These are phyloP conservation scores for Peterozyma toletana DNA, from an alignment of 805 yeast species.

Conservation along the genomic window DNA sequence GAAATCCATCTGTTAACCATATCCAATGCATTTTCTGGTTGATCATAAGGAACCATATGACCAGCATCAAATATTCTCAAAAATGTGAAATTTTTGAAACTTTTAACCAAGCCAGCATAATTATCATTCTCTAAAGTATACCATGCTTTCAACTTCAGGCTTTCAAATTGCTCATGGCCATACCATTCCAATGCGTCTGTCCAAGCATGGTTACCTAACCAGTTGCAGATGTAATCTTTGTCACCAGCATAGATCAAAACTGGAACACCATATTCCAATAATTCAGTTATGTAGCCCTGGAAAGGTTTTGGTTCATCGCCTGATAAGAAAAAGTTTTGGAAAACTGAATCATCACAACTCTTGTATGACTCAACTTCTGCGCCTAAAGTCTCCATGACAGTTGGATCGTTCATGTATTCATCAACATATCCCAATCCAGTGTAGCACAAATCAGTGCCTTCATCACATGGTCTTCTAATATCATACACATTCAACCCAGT, in stretches of 20 bases:
- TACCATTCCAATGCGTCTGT: conserved; percentile 67
- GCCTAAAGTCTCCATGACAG: conserved; percentile 77
- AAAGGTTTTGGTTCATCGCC: conserved; percentile 94
- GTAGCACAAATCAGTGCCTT: conserved; percentile 64
- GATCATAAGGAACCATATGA: conserved; percentile 93
- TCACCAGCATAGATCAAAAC: conserved; percentile 92
- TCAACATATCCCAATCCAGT: conserved; percentile 70
- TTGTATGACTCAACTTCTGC: conserved; percentile 78
- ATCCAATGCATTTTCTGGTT: conserved; percentile 68
- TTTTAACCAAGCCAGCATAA: conserved; percentile 30
- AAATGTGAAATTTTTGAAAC: conserved; percentile 64
- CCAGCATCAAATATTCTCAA: conserved; percentile 86
- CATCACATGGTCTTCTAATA: conserved; percentile 71
- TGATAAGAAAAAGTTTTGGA: conserved; percentile 71
- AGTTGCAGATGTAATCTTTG: conserved; percentile 92
- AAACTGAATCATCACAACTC: conserved; percentile 73
- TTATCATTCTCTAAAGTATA: conserved; percentile 19
- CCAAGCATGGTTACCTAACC: conserved; percentile 94
- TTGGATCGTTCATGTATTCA: conserved; percentile 67
- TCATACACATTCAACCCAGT: conserved; percentile 93
- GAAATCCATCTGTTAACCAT: conserved; percentile 83
- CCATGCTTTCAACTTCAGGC: conserved; percentile 12
- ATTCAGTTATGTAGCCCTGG: conserved; percentile 63
- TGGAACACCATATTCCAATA: conserved; percentile 70
- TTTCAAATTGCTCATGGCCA: conserved; percentile 42